A percentile compares a stretch with the other conserved stretches of the same genome.
Conservation (phyloP, 495 filamentous ascomycete genomes). For the Glonium stellatum region DNA sequence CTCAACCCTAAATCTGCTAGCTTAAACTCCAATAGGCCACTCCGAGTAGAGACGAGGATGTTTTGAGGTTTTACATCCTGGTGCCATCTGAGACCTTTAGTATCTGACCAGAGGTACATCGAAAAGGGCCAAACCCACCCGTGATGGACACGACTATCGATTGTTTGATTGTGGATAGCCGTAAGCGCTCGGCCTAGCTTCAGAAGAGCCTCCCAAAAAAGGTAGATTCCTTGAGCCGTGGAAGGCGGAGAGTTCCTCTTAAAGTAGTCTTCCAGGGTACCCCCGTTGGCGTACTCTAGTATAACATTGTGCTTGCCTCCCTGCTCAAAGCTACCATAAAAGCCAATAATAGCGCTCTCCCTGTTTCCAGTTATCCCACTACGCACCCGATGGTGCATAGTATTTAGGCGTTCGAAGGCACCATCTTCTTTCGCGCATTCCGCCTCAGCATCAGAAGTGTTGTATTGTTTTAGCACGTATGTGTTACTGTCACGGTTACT, state of each 20-base stretch:
- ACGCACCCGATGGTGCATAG: no score
- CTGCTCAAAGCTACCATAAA: constrained; percentile 41
- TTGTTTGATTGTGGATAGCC: background rate
- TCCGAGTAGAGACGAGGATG: constrained; percentile 12
- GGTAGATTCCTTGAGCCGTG: constrained; percentile 32
- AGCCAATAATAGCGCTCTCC: constrained; percentile 36
- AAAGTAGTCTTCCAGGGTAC: constrained; percentile 41
- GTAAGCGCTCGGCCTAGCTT: no score
- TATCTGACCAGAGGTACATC: background rate
- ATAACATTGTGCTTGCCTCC: constrained; percentile 38
- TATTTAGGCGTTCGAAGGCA: background rate
- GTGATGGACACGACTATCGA: background rate
- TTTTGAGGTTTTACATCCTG: constrained; percentile 24
- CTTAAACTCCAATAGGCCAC: constrained; percentile 14
- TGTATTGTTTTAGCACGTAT: constrained; percentile 42
- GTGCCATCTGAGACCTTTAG: constrained; percentile 13
- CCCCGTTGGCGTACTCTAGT: constrained; percentile 43
- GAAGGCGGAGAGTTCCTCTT: constrained; percentile 26
- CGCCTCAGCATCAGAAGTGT: constrained; percentile 34
- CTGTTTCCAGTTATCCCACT: no score
- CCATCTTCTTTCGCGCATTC: constrained; percentile 34
- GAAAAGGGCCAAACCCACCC: background rate
- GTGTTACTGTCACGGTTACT: constrained; percentile 18
- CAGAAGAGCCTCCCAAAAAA: constrained; percentile 41
- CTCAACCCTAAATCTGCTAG: constrained; percentile 19